Conservation (phyloP, 1,284 basidiomycete genomes). For the Ustilago xerochloae region DNA sequence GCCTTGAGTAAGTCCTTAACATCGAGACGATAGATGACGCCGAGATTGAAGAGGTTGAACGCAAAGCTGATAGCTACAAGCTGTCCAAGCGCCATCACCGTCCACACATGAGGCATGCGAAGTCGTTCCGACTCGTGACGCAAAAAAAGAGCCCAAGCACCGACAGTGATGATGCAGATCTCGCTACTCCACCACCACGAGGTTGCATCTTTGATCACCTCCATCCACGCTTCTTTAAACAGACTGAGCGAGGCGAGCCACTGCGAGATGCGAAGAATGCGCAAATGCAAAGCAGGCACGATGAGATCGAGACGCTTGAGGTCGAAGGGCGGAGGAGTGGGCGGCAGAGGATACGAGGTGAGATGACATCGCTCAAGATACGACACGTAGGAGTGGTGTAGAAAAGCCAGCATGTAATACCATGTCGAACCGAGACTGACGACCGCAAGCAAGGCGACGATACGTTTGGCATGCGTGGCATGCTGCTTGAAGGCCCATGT, state of each 20-base stretch:
- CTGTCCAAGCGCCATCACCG: conserved; percentile 81
- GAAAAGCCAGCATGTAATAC: conserved; percentile 64
- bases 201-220: conserved; percentile 71
- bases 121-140: conserved; percentile 72
- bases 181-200: conserved; percentile 83
- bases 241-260: conserved; percentile 76
- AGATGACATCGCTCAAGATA: conserved; percentile 45
- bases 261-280: conserved; percentile 65
- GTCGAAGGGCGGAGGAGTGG: conserved; percentile 14
- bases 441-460: conserved; percentile 25
- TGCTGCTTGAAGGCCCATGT: conserved; percentile 36
- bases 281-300: conserved; percentile 68
- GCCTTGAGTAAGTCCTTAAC: conserved; percentile 8
- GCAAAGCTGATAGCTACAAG: conserved; percentile 79
- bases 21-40: conserved; percentile 71
- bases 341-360: conserved; percentile 24
- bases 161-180: conserved; percentile 77
- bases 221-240: conserved; percentile 76
- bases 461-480: conserved; percentile 21
- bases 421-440: conserved; percentile 45
- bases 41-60: conserved; percentile 76
- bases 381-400: conserved; percentile 55
- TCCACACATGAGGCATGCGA: conserved; percentile 74
- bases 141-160: conserved; percentile 75
- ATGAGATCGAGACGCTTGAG: conserved; percentile 19